Evolutionary conservation across 805 yeast genomes (phyloP).

Genomic region (Torulaspora quercuum): DNA sequence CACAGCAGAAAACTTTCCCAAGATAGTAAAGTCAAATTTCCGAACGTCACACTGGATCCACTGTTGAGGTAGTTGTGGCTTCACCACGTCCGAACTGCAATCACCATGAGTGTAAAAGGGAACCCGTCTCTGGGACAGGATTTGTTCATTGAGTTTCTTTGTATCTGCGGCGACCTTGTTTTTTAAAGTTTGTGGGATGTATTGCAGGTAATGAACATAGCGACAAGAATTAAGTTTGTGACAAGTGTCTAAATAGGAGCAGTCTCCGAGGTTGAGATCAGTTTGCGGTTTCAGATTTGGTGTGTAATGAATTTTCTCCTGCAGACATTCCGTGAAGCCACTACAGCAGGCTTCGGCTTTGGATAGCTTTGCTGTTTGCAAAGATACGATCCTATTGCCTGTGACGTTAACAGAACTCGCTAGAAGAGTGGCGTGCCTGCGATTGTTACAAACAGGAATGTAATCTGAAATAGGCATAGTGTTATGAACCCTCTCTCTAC

Average conservation of each 20-base stretch:
- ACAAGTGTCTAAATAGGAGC: constrained; percentile 92
- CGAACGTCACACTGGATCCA: constrained; percentile 87
- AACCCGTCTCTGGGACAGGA: constrained; percentile 23
- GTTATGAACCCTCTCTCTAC: constrained; percentile 27
- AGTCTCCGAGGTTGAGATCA: constrained; percentile 74
- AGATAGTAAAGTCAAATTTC: constrained; percentile 58
- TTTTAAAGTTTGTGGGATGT: constrained; percentile 36
- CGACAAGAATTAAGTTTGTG: constrained; percentile 79
- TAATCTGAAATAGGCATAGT: constrained; percentile 19
- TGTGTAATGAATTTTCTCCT: constrained; percentile 48
- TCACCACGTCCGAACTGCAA: constrained; percentile 35
- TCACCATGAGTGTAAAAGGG: constrained; percentile 38
- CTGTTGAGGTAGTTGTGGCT: constrained; percentile 55
- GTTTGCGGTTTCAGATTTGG: constrained; percentile 59
- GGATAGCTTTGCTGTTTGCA: constrained; percentile 28
- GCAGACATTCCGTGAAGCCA: constrained; percentile 33
- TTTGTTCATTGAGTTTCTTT: constrained; percentile 22
- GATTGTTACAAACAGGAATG: constrained; percentile 28
- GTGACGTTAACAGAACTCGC: constrained; percentile 24
- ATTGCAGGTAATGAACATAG: constrained; percentile 68
- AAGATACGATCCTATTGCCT: constrained; percentile 30
- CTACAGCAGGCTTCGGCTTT: constrained; percentile 22
- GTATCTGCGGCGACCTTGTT: constrained; percentile 20
- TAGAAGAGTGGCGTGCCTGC: constrained; percentile 22
- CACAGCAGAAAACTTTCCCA: constrained; percentile 81